Base-by-base conservation (phyloP, 2,329 filamentous ascomycete genomes). In the Colletotrichum sansevieriae region DNA sequence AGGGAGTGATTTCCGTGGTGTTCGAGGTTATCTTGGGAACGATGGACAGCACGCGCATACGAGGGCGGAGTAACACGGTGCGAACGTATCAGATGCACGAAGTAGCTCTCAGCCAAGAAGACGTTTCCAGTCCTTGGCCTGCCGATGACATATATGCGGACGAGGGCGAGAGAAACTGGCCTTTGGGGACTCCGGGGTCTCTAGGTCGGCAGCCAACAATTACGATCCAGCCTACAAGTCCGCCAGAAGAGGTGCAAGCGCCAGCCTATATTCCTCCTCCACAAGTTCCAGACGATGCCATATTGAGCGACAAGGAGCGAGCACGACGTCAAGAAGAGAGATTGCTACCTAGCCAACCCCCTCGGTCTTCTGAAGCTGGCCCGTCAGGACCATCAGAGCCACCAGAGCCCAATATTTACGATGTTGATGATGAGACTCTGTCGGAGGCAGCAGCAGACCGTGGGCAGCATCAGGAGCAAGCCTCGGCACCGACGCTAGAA, bases 11-110 rank as follows among this genome's bases (percentile, higher is more conserved):
- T 22, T 91, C 91, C 1, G 92, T 94, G 63, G 86, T 91, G 0
- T 95, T 98, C 74, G 94, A 98, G 77, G 88, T 97, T 13, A 84
- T 97, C 1, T 90, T 98, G 20, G 96, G 96, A 1, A 97, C 94
- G 0, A 87, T 87, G 41, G 95, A 99, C 78, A 95, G 90, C 73
- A 87, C 87, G 41, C 55, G 68, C 37, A 22, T 63, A 8, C 68
- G 70, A 3, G 68, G 64, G 22, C 69, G 70, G 39, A 69, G 60
- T 35, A 71, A 71, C 9, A 71, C 74, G 3, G 39, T 73, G 11
- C 67, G 71, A 13, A 74, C 72, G 9, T 72, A 75, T 3, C 71
- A 74, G 18, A 62, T 73, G 29, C 72, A 70, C 7, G 74, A 76
- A 7, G 49, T 43, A 7, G 52, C 77, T 75, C 54, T 81, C 77